A percentile compares a stretch with the other conserved stretches of the same genome.
Conservation (phyloP, 805 yeast genomes). For the Candida ovalis region DNA sequence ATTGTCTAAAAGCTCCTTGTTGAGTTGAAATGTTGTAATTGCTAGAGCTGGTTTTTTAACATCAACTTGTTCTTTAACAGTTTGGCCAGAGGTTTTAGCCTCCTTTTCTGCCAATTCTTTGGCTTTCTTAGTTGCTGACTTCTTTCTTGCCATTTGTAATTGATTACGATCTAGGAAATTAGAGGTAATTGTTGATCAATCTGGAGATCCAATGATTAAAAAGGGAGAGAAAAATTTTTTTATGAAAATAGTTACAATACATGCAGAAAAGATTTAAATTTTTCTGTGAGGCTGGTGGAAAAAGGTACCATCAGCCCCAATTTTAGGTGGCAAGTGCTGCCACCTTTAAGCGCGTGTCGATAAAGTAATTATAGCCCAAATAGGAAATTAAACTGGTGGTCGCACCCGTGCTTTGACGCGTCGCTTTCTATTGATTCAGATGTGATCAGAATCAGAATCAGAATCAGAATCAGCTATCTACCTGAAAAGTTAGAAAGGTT, state of each 20-base stretch:
- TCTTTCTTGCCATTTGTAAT: conserved; percentile 72
- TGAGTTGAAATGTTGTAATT: conserved; percentile 3
- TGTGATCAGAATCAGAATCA: neutral
- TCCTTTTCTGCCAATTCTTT: conserved; percentile 36
- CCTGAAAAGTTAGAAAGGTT: too few relatives aligned
- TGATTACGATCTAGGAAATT: too few relatives aligned
- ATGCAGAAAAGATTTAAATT: neutral
- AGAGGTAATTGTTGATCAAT: too few relatives aligned
- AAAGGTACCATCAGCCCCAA: neutral
- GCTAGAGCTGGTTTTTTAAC: conserved; percentile 3
- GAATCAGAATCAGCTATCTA: neutral
- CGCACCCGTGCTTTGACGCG: conserved; percentile 1
- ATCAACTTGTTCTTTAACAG: conserved; percentile 16
- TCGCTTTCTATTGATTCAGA: neutral
- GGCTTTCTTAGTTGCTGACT: conserved; percentile 76
- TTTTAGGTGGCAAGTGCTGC: neutral
- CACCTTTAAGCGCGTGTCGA: neutral
- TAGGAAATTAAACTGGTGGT: neutral
- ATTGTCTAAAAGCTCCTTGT: conserved; percentile 17
- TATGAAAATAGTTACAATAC: neutral
- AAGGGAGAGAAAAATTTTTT: neutral
- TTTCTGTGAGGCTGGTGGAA: neutral
- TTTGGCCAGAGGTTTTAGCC: neutral
- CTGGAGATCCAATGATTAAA: too few relatives aligned
- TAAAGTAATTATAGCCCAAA: neutral